phyloP scores from a whole-genome alignment of 1,139 yeast species.

The Yamadazyma songkhlaensis region DNA sequence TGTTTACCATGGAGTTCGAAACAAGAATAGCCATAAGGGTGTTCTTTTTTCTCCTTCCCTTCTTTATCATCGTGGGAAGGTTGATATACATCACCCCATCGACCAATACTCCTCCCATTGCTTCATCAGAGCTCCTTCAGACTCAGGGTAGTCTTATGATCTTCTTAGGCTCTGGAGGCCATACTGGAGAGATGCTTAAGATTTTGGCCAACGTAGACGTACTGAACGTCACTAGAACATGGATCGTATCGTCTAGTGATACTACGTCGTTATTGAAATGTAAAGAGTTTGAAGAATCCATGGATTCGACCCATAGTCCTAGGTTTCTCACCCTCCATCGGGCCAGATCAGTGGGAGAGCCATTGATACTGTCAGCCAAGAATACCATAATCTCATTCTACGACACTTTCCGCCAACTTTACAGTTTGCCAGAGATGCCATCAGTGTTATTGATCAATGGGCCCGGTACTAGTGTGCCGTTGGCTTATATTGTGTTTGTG shows the following conservation, averaged over 20 bases:
- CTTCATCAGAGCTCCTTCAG: background rate
- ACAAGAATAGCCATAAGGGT: conserved; percentile 20
- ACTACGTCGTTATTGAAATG: conserved; percentile 52
- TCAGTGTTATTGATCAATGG: conserved; percentile 74
- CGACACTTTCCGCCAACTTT: conserved; percentile 23
- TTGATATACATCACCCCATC: conserved; percentile 30
- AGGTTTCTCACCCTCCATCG: conserved; percentile 50
- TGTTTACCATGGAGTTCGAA: conserved; percentile 24
- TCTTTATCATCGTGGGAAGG: conserved; percentile 22
- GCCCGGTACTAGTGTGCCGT: conserved; percentile 88
- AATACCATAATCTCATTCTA: conserved; percentile 47
- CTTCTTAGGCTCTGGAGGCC: conserved; percentile 84
- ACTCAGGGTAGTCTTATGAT: conserved; percentile 37
- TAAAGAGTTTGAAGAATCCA: conserved; percentile 35
- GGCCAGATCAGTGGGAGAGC: conserved; percentile 78
- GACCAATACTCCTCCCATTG: conserved; percentile 9
- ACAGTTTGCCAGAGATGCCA: conserved; percentile 31
- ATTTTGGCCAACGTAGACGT: conserved; percentile 43
- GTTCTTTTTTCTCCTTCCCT: conserved; percentile 23
- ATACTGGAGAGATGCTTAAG: conserved; percentile 91
- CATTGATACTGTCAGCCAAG: conserved; percentile 46
- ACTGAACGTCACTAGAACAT: conserved; percentile 30
- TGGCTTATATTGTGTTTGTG: conserved; percentile 60
- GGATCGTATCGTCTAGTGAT: conserved; percentile 59
- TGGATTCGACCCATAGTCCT: conserved; percentile 16